A percentile compares a stretch with the other conserved stretches of the same genome.
phyloP scores from a whole-genome alignment of 2,329 filamentous ascomycete genomes.

The Fusarium humuli region DNA sequence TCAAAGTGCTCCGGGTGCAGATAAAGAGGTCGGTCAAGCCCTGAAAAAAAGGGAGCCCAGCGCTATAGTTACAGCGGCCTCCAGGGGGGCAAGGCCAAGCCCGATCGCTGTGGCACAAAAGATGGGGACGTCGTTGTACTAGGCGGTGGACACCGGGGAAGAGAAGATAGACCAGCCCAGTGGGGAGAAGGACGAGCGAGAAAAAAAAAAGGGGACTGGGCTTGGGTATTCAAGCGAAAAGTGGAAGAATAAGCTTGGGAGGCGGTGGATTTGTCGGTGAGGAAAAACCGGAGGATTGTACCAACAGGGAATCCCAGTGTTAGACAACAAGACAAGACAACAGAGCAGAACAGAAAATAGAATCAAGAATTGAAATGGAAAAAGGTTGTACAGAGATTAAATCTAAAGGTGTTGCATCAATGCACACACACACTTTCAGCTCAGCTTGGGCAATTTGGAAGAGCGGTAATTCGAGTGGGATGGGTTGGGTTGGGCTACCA shows the following conservation, averaged over 20 bases:
- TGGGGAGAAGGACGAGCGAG: background rate
- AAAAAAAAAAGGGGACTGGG: conserved; percentile 19
- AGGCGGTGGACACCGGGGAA: conserved; percentile 40
- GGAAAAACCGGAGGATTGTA: conserved; percentile 26
- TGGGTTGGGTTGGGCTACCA: conserved; percentile 22
- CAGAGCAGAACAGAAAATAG: background rate
- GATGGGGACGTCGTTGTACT: conserved; percentile 8
- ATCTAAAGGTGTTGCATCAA: background rate
- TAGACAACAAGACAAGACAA: background rate
- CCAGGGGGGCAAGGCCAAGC: conserved; percentile 19
- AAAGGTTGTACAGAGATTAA: conserved; percentile 5
- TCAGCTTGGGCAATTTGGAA: conserved; percentile 7
- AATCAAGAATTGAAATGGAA: background rate
- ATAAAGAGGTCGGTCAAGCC: conserved; percentile 23
- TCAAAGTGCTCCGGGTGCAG: background rate
- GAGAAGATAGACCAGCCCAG: conserved; percentile 19
- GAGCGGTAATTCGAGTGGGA: conserved; percentile 27
- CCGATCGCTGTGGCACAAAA: conserved; percentile 25
- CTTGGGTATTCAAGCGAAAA: conserved; percentile 12
- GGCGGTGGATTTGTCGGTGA: conserved; percentile 44
- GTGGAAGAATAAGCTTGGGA: conserved; percentile 20
- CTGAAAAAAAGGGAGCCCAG: conserved; percentile 30
- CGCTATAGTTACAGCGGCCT: conserved; percentile 37
- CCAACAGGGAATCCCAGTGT: conserved; percentile 32
- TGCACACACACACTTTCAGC: conserved; percentile 4